Evolutionary conservation across 2,329 filamentous ascomycete species (phyloP), one percentile per base, ranked within the genome.

Genomic region (Stagonosporopsis chrysanthemi): DNA sequence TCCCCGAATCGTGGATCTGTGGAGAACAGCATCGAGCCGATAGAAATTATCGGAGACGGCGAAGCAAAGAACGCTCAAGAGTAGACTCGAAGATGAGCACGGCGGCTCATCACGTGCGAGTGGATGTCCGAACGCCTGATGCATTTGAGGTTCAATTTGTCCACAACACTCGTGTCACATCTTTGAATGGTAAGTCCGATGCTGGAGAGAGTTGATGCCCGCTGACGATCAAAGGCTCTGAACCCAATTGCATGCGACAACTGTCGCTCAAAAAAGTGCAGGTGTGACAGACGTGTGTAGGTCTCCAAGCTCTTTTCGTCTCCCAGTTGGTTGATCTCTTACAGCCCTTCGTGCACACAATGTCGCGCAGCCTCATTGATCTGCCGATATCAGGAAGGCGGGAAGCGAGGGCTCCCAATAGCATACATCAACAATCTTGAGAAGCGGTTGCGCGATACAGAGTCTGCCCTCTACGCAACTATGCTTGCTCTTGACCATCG

Each of bases 211-310:
- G 5, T 0, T 14, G 2, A 15, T 17, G 15, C 26, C 15, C 23
- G 28, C 47, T 56, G 15, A 56, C 17, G 15, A 9, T 7, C 9
- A 43, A 57, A 58, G 55, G 52, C 55, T 9, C 43, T 69, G 1
- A 68, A 71, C 40, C 49, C 65, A 1, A 70, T 71, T 26, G 67
- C 68, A 9, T 71, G 68, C 55, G 68, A 71, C 26, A 60, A 60
- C 19, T 71, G 68, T 51, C 65, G 68, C 22, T 55, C 66, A 33
- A 71, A 67, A 45, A 70, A 71, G 41, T 69, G 66, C 57, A 70
- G 63, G 62, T 71, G 68, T 41, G 68, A 71, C 44, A 64, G 68
- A 9, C 67, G 44, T 46, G 49, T 69, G 68, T 69, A 31, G 1
- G 61, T 56, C 42, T 28, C 42, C n/a, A 36, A 14, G 5, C 23